Base-by-base conservation (phyloP, 2,329 filamentous ascomycete species). In the Verticillium albo-atrum region DNA sequence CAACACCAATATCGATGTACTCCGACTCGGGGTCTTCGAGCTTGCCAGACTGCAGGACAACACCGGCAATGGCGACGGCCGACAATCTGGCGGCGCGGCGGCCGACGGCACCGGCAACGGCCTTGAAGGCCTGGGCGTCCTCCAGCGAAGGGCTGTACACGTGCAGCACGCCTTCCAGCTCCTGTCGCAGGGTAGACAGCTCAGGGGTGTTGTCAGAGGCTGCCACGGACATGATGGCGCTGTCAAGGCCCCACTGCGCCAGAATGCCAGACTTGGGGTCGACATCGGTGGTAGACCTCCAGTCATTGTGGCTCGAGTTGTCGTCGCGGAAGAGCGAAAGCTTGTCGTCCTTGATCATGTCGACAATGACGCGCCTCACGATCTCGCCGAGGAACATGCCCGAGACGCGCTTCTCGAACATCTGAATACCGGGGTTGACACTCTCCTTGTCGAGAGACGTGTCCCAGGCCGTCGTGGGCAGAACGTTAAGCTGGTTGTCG, bases 361-460 rank as follows among this genome's bases (percentile, higher is more conserved):
- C 81, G 56, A 95, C 73, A 25, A 97, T 78, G 17, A 88, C 87
- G 52, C 91, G 82, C 58, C 95, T 89, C 58, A 97, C 82, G 63
- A 98, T 93, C 74, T 99, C 95, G 58, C 95, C 95, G 55, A 99
- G 76, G 78, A 98, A 99, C 94, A 99, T 98, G 72, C 95, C 95
- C 0, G 92, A 97, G 17, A 99, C 89, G 54, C 94, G 90, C 83
- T 99, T 99, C 79, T 99, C 95, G 71, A 98, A 99, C 91, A 98
- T 97, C 72, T 99, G 95, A 62, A 96, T 87, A 27, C 95, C 95
- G 0, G 93, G 94, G 75, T 99, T 98, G 67, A 91, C 87, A 65
- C 89, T 95, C 61, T 89, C 86, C 59, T 79, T 78, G 74, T 99
- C 94, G 26, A 99, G 82, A 60, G 86, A 82, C 55, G 81, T 77